Base-by-base conservation (phyloP, 78 protist species). In the Tieghemostelium lacteum region DNA sequence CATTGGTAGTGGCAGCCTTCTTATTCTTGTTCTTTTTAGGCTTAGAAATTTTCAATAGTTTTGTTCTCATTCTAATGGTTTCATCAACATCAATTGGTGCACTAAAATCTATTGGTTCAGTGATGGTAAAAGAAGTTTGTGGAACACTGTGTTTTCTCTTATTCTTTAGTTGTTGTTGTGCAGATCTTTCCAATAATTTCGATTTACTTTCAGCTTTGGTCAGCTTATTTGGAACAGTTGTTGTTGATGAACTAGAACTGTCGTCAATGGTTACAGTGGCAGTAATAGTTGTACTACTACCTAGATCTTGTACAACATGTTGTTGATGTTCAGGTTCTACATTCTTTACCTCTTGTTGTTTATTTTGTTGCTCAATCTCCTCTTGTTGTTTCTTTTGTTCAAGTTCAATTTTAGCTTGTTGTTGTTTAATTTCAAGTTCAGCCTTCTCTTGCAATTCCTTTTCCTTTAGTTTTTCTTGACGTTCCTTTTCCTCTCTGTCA, bases 141-240 rank as follows among this genome's bases (percentile, higher is more conserved):
- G 66, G 76, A 54, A 78, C 55, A 4, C 77, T 67, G 54, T 67
- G 91, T 24, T 83, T 83, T 83, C 91, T 83, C 50, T 83, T 83
- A 42, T 58, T 62, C 55, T 22, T 20, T 45, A 26, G 33, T 33
- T 80, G 49, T 75, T 58, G 52, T 29, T 19, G 33, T 57, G 26
- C 33, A 19, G 63, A 5, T 57, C 33, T 14, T 57, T 14, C 33
- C 12, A 49, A 12, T 49, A 12, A 12, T 49, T 14, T 57, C 16
- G 63, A 16, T 16, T 5, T 7, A n/a, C 29, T 19, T 57, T 14
- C 29, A n/a, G 8, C 26, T 57, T 5, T 57, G 6, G 8, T 7
- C 8, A 19, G 26, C 29, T n/a, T 4, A 4, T 57, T 14, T 22
- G 17, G 63, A 16, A 20, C 10, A 33, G 36, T 31, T 2, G 52